Evolutionary conservation across 1,139 yeast species (phyloP), one percentile per base, ranked within the genome.

Genomic region (Pichia sp.): DNA sequence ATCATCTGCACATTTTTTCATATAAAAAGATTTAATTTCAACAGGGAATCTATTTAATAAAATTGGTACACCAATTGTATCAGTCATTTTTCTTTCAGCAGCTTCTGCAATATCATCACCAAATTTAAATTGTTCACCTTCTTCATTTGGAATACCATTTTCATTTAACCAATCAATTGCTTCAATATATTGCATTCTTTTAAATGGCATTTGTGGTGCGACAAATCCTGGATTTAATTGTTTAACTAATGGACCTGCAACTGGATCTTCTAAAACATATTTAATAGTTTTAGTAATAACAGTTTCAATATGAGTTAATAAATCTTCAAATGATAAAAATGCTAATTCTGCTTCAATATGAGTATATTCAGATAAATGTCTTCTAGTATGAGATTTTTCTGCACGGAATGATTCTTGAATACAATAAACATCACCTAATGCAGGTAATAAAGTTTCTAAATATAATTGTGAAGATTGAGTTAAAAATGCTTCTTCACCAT

Each of bases 51-150:
- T 78, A 51, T 80, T 92, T 65, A 92, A 80, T 58, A 92, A 75
- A 56, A 92, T 90, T 54, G 99, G 99, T 54, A 76, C 83, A 61
- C 90, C 90, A 63, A 94, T 85, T 49, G 85, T 78, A 65, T 92
- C 99, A 35, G 96, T 89, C 98, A 92, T 92, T 69, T 83, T 87
- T 66, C 99, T 86, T 75, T 92, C 99, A 49, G 97, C 97, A 46
- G 98, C 98, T 71, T 92, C 99, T 51, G 98, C 97, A 53, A 92
- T 94, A 66, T 92, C 99, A 64, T 94, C 99, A 66, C 99, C 99
- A 59, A 94, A 94, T 68, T 82, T 79, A 81, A 90, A 92, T 57
- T 72, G 70, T 66, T 87, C 84, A 52, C 94, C 97, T 16, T 92
- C 97, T 71, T 92, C 97, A 76, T 90, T 92, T 60, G 82, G 82